Percentiles rank a stretch among this genome's conserved stretches.
Evolutionary conservation across 768 basidiomycete species (phyloP).

Genomic region (Boletellus ananiceps): DNA sequence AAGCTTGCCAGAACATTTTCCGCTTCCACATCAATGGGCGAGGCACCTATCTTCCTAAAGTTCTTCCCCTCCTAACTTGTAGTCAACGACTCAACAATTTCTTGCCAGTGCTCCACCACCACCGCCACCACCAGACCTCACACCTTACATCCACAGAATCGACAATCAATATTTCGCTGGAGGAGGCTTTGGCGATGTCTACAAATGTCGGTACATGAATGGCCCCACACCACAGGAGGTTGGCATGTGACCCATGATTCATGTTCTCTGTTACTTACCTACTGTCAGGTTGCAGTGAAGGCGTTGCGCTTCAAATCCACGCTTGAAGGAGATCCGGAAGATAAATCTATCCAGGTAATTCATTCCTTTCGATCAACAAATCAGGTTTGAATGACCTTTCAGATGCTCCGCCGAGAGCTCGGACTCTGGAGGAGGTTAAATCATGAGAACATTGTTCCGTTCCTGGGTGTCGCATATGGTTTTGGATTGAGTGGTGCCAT

Average conservation of each 20-base stretch:
- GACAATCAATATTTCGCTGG: not conserved
- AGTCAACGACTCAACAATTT: too few species aligned
- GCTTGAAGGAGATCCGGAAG: not conserved
- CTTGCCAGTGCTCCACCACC: not conserved
- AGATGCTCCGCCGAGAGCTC: constrained; percentile 5
- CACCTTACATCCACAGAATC: not conserved
- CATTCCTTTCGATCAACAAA: too few species aligned
- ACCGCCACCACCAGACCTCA: not conserved
- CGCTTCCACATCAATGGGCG: too few species aligned
- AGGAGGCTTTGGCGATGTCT: constrained; percentile 4
- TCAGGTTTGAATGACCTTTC: not conserved
- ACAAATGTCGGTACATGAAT: not conserved
- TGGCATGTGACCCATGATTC: not conserved
- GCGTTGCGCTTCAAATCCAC: constrained; percentile 2
- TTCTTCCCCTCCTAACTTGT: too few species aligned
- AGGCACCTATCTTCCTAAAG: too few species aligned
- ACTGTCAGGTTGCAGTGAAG: constrained; percentile 5
- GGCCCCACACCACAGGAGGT: too few species aligned
- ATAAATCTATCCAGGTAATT: not conserved
- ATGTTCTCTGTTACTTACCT: not conserved
- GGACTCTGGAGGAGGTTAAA: constrained; percentile 7
- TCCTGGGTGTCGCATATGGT: not conserved
- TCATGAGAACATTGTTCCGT: constrained; percentile 1
- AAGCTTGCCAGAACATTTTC: too few species aligned
- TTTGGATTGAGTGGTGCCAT: not conserved